Evolutionary conservation across 2,329 filamentous ascomycete species (phyloP), one percentile per base, ranked within the genome.

Genomic region (Cladosporium cucumerinum): DNA sequence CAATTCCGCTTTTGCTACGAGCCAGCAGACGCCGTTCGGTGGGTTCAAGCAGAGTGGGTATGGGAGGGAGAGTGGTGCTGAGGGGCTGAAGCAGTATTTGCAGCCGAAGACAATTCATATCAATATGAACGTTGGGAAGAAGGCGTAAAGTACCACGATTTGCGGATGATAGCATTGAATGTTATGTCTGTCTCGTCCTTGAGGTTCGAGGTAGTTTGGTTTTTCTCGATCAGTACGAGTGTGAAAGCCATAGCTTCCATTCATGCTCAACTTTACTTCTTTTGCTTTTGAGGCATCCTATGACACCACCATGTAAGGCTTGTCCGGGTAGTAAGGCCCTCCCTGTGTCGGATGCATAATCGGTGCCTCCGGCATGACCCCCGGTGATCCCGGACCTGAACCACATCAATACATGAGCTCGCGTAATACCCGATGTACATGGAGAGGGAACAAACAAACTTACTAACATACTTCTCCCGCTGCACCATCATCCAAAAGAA

Each of bases 31-130:
- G 3, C 82, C 83, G 0, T 85, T 85, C 68, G 82, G 83, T 32
- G 83, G 83, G 8, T 78, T 69, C 59, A 85, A 85, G 76, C 77
- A 82, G 72, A 81, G 78, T 65, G 83, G 83, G 0, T 66, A 81
- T 18, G 83, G 83, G 2, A 73, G 82, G 3, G 83, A 85, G 72
- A 79, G 79, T 60, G 82, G 79, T 12, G 57, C 64, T 43, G 65
- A 67, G 43, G 68, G 67, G 32, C 60, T 72, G 52, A 71, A 71
- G 63, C 66, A 69, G 36, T 73, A 73, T 57, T 55, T 72, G 48
- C 69, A 73, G 66, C 63, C 69, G 54, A 73, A 74, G 68, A 73
- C 69, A 14, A 78, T 82, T 30, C 74, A 83, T 68, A 70, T 73
- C 57, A 73, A 73, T 57, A 65, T 72, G 69, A 70, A 68, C 36